These are phyloP conservation scores for Blumeria graminis DNA, from an alignment of 2,329 filamentous ascomycete species.

Conservation along the genomic window DNA sequence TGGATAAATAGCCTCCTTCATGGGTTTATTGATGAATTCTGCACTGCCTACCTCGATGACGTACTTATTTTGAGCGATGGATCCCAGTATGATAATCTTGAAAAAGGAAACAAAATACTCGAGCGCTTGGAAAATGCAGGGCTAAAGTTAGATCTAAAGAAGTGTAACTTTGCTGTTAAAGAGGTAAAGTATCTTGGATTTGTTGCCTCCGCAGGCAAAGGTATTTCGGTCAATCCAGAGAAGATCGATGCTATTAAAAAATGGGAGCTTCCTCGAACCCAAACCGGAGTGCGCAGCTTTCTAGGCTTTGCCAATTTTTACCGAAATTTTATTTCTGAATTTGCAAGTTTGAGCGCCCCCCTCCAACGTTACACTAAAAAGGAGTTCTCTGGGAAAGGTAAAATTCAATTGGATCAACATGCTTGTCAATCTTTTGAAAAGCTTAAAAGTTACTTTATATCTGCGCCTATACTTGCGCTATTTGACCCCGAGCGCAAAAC, in stretches of 20 bases:
- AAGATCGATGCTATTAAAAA: neutral
- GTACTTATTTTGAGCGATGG: neutral
- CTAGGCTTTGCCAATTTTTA: neutral
- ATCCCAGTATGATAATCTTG: neutral
- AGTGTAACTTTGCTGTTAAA: neutral
- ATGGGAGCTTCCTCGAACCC: neutral
- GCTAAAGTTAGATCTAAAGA: neutral
- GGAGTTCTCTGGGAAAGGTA: neutral
- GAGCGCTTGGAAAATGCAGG: neutral
- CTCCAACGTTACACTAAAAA: neutral
- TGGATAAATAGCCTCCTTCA: neutral
- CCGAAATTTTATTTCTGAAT: neutral
- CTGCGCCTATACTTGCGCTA: neutral
- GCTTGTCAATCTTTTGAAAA: neutral
- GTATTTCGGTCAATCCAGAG: neutral
- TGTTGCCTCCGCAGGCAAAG: neutral
- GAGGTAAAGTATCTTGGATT: neutral
- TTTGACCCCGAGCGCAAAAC: neutral
- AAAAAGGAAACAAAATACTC: neutral
- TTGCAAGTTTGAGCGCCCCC: neutral
- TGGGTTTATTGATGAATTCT: neutral
- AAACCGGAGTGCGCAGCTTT: neutral
- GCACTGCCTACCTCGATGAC: neutral
- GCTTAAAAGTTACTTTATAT: neutral
- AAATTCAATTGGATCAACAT: neutral